Conservation (phyloP, 2,329 filamentous ascomycete genomes). For the Venturiaceae sp. region DNA sequence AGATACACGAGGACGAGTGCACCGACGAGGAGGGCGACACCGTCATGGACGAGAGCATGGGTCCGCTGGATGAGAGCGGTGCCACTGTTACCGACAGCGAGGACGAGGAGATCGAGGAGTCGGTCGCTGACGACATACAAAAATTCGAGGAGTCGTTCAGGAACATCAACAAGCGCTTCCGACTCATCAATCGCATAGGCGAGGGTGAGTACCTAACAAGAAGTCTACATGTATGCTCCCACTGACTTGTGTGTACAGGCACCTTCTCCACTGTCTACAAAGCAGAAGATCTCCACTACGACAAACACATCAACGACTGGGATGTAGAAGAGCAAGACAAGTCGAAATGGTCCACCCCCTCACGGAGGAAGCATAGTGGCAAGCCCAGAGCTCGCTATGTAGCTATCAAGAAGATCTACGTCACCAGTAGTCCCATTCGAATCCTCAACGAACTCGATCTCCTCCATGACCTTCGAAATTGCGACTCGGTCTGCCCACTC, state of each 20-base stretch:
- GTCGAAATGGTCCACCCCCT: constrained; percentile 60
- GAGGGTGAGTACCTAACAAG: constrained; percentile 53
- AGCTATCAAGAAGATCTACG: constrained; percentile 98
- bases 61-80: constrained; percentile 40
- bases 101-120: constrained; percentile 54
- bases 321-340: constrained; percentile 59
- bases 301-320: constrained; percentile 78
- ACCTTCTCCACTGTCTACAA: constrained; percentile 99
- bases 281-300: constrained; percentile 83
- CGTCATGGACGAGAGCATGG: constrained; percentile 36
- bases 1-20: constrained; percentile 4
- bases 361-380: constrained; percentile 38
- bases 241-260: constrained; percentile 41
- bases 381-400: constrained; percentile 63
- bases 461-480: constrained; percentile 75
- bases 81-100: constrained; percentile 29
- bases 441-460: constrained; percentile 96
- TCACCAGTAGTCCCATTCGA: constrained; percentile 85
- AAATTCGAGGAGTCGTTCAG: constrained; percentile 74
- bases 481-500: constrained; percentile 79
- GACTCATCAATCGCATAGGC: constrained; percentile 91
- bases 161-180: constrained; percentile 74
- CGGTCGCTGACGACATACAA: constrained; percentile 76
- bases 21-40: constrained; percentile 23
- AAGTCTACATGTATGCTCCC: constrained; percentile 14